Conservation (phyloP, 352 stramenopile genomes). For the Globisporangium spiculum region DNA sequence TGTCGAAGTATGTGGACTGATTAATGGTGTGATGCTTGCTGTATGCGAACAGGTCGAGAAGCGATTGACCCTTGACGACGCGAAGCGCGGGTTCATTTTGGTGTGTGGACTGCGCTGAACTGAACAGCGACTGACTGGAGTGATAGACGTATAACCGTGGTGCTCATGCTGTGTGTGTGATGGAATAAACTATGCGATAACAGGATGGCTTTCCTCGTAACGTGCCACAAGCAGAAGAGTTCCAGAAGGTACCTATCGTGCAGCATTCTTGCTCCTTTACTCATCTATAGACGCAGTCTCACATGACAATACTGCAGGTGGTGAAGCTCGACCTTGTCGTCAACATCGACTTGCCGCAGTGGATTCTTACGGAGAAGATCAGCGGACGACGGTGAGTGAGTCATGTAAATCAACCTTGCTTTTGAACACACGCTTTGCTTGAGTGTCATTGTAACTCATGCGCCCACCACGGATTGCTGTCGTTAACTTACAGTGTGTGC, state of each 20-base stretch:
- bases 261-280: neutral
- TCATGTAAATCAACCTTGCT: no score
- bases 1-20: neutral
- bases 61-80: constrained; percentile 64
- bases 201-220: constrained; percentile 88
- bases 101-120: constrained; percentile 20
- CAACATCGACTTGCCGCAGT: constrained; percentile 87
- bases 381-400: constrained; percentile 66
- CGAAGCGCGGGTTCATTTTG: constrained; percentile 81
- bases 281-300: neutral
- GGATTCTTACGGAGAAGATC: constrained; percentile 89
- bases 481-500: constrained; percentile 48
- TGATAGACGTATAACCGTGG: neutral
- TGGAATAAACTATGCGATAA: neutral
- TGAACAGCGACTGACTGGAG: neutral
- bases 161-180: neutral
- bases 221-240: constrained; percentile 82
- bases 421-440: no score
- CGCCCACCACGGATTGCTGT: neutral
- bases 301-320: constrained; percentile 24
- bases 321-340: constrained; percentile 77
- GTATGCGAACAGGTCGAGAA: constrained; percentile 52
- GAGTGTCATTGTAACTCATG: no score
- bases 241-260: constrained; percentile 47
- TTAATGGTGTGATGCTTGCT: constrained; percentile 4